A percentile compares a stretch with the other conserved stretches of the same genome.
phyloP scores from a whole-genome alignment of 495 filamentous ascomycete species.

The Chaetomidium leptoderma region DNA sequence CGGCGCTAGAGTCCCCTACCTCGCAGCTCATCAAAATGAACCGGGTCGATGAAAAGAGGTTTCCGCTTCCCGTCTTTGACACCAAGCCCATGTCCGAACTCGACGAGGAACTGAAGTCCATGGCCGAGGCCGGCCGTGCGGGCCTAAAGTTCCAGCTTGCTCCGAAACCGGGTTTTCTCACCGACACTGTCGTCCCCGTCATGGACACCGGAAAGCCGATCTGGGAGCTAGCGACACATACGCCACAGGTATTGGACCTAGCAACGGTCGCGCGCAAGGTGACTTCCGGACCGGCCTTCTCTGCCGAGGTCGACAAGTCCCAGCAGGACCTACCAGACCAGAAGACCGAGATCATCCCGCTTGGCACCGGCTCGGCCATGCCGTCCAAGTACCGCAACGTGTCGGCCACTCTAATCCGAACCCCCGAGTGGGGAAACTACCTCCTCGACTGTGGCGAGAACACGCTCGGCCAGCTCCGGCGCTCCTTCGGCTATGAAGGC shows the following conservation, averaged over 20 bases:
- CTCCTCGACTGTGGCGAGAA: conserved; percentile 90
- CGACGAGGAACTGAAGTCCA: conserved; percentile 10
- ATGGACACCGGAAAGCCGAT: conserved; percentile 51
- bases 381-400: conserved; percentile 96
- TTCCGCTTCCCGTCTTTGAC: conserved; percentile 60
- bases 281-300: conserved; percentile 39
- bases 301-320: conserved; percentile 34
- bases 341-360: conserved; percentile 75
- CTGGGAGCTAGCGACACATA: conserved; percentile 30
- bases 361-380: conserved; percentile 84
- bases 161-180: conserved; percentile 55
- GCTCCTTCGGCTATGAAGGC: conserved; percentile 60
- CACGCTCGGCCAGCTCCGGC: conserved; percentile 84
- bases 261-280: conserved; percentile 45
- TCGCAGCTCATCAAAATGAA: conserved; percentile 60
- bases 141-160: conserved; percentile 58
- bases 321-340: conserved; percentile 58
- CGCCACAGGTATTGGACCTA: conserved; percentile 46
- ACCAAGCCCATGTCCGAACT: conserved; percentile 27
- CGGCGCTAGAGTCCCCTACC: conserved; percentile 62
- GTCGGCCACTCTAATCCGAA: conserved; percentile 75
- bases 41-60: conserved; percentile 63
- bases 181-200: conserved; percentile 43
- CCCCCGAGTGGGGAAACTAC: conserved; percentile 79
- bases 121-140: conserved; percentile 25